A percentile compares a stretch with the other conserved stretches of the same genome.
These are phyloP conservation scores for Lactifluus subvellereus DNA, from an alignment of 768 basidiomycete genomes.

Conservation along the genomic window DNA sequence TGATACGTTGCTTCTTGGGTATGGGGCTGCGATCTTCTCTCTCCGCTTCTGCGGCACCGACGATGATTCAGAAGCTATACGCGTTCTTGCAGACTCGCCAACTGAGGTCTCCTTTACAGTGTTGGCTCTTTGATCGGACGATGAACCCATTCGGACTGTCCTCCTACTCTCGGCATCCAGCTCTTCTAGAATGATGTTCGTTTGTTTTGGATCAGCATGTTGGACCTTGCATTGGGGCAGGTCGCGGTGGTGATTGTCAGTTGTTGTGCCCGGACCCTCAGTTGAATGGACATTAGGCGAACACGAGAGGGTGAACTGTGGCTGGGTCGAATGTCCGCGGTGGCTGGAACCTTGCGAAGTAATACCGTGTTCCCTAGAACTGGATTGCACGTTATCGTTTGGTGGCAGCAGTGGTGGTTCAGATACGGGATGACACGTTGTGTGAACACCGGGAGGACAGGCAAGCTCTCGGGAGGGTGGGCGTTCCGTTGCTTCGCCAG, in stretches of 20 bases:
- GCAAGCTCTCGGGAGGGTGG: not conserved
- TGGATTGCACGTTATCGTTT: not conserved
- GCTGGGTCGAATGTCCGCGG: not conserved
- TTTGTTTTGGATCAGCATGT: not conserved
- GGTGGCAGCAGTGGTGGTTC: not conserved
- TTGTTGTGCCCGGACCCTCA: not conserved
- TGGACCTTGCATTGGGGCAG: not conserved
- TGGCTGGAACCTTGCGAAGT: not conserved
- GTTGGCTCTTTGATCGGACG: not conserved
- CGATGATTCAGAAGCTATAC: not conserved
- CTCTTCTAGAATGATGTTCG: not conserved
- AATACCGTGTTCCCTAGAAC: not conserved
- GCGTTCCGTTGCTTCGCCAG: not conserved
- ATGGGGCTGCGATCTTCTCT: conserved; percentile 12
- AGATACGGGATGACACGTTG: not conserved
- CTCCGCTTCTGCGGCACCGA: conserved; percentile 21
- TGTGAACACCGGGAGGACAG: not conserved
- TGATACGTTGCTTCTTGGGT: conserved; percentile 60
- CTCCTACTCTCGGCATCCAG: not conserved
- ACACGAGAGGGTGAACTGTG: not conserved
- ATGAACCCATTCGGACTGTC: not conserved
- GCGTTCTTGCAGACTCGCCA: not conserved
- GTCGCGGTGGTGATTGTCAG: not conserved
- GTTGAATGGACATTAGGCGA: not conserved
- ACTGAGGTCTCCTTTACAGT: not conserved